phyloP scores from a whole-genome alignment of 352 stramenopile genomes.

The Phytophthora hybrid region DNA sequence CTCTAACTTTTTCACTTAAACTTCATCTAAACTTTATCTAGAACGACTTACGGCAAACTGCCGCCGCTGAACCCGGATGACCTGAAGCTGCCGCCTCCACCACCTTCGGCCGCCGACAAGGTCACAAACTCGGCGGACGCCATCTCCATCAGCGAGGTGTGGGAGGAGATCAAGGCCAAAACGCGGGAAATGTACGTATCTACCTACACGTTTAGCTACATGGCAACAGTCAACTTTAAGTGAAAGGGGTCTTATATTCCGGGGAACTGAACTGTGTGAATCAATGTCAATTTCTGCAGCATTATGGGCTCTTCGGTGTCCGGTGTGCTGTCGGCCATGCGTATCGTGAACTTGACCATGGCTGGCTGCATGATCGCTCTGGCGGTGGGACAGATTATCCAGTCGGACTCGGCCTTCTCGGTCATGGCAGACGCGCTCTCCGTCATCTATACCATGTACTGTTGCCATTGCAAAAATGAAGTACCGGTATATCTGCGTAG shows the following conservation, averaged over 20 bases:
- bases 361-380: slow-evolving; percentile 81
- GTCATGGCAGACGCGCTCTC: slow-evolving; percentile 81
- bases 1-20: neutral
- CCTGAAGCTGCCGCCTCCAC: slow-evolving; percentile 81
- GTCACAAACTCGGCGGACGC: slow-evolving; percentile 64
- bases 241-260: neutral
- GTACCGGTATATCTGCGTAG: neutral
- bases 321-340: slow-evolving; percentile 80
- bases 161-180: slow-evolving; percentile 86
- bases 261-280: slow-evolving; percentile 1
- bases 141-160: slow-evolving; percentile 88
- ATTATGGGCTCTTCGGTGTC: slow-evolving; percentile 87
- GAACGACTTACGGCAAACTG: slow-evolving; percentile 78
- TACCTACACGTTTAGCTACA: neutral
- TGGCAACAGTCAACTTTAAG: neutral
- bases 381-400: slow-evolving; percentile 71
- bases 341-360: slow-evolving; percentile 79
- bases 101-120: slow-evolving; percentile 80
- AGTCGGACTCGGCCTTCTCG: slow-evolving; percentile 71
- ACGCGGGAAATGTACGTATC: slow-evolving; percentile 76
- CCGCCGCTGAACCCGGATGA: slow-evolving; percentile 88
- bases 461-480: neutral
- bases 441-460: slow-evolving; percentile 89
- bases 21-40: slow-evolving; percentile 21
- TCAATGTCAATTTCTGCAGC: slow-evolving; percentile 30